Evolutionary conservation across 306 rosid species (phyloP).

Genomic region (Sphenostylis stenocarpa): DNA sequence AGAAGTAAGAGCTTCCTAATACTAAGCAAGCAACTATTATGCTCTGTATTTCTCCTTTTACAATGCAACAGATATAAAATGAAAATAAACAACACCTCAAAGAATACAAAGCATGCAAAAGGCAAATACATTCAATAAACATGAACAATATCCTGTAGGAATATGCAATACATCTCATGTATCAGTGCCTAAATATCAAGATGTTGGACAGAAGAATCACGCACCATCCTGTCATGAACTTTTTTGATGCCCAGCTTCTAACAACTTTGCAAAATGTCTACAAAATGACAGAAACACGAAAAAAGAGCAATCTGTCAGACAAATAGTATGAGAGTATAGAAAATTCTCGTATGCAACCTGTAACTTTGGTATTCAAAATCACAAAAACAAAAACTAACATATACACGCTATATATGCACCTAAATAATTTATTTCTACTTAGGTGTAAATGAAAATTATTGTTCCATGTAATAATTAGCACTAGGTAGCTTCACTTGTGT

Average conservation of each 20-base stretch:
- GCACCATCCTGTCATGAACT: constrained; percentile 93
- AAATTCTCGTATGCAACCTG: neutral
- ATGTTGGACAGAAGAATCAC: constrained; percentile 21
- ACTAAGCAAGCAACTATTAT: neutral
- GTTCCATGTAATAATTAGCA: neutral
- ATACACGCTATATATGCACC: neutral
- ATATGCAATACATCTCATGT: neutral
- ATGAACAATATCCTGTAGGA: constrained; percentile 9
- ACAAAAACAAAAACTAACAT: neutral
- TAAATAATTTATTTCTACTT: neutral
- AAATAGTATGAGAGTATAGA: neutral
- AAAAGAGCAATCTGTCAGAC: constrained; percentile 28
- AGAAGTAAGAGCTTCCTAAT: neutral
- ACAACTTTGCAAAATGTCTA: constrained; percentile 79
- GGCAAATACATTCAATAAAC: neutral
- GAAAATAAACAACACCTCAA: neutral
- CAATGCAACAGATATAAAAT: neutral
- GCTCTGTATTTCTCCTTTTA: neutral
- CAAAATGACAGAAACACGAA: constrained; percentile 34
- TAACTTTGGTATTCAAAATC: neutral
- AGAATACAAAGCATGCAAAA: neutral
- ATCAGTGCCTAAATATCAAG: constrained; percentile 9
- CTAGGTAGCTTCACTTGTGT: neutral
- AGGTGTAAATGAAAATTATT: too few relatives aligned
- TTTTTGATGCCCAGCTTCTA: constrained; percentile 89